These are phyloP conservation scores for Ceratocystis cacaofunesta DNA, from an alignment of 2,329 filamentous ascomycete species.

Conservation along the genomic window DNA sequence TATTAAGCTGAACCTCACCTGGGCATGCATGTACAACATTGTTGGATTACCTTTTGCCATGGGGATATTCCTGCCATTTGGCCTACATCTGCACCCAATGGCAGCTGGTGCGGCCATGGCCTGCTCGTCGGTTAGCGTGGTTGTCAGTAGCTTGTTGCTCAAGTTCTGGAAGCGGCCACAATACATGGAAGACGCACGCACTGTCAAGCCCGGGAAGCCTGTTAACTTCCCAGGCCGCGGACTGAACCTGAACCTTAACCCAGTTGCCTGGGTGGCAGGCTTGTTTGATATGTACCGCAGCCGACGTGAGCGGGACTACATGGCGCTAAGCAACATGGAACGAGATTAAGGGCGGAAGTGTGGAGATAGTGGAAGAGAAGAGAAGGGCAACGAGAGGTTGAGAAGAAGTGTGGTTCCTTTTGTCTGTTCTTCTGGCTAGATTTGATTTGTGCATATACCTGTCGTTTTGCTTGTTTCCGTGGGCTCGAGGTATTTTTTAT, in stretches of 20 bases:
- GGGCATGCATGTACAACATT: slow-evolving; percentile 87
- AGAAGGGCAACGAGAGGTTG: neutral
- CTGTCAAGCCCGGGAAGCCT: slow-evolving; percentile 38
- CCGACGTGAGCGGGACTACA: slow-evolving; percentile 33
- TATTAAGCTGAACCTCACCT: slow-evolving; percentile 85
- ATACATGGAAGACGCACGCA: slow-evolving; percentile 66
- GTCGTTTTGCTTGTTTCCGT: neutral
- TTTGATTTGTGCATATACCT: neutral
- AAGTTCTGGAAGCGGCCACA: slow-evolving; percentile 72
- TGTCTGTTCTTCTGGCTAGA: neutral
- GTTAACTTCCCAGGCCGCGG: slow-evolving; percentile 29
- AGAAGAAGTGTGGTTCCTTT: neutral
- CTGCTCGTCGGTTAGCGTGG: slow-evolving; percentile 75
- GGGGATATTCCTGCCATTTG: slow-evolving; percentile 86
- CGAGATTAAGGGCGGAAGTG: slow-evolving; percentile 13
- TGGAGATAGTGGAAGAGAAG: neutral
- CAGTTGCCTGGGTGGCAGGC: slow-evolving; percentile 8
- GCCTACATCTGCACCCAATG: slow-evolving; percentile 79
- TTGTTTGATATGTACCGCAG: neutral
- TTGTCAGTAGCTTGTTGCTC: slow-evolving; percentile 65
- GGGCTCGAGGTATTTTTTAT: neutral
- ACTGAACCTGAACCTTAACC: neutral
- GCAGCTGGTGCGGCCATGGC: slow-evolving; percentile 93
- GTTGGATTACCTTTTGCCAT: slow-evolving; percentile 90
- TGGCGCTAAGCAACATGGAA: slow-evolving; percentile 42